Evolutionary conservation across 2,329 filamentous ascomycete species (phyloP).

Genomic region (Colletotrichum sp.): DNA sequence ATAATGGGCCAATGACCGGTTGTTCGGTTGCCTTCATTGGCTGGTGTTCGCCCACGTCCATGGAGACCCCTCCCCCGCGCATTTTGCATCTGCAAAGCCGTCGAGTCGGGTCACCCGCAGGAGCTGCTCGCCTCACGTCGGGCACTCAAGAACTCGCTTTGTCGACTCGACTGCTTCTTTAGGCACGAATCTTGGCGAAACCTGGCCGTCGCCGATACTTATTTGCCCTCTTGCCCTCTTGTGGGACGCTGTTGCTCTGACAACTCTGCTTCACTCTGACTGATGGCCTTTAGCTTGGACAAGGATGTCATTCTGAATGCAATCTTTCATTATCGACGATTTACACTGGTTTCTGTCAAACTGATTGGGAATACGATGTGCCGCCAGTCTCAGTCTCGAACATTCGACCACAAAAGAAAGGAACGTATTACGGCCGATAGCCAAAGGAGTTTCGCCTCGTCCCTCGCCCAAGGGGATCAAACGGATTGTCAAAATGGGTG

Average conservation of each 20-base stretch:
- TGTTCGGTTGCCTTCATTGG: background rate
- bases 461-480: constrained; percentile 12
- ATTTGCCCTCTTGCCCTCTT: background rate
- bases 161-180: background rate
- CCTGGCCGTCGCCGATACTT: background rate
- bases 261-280: background rate
- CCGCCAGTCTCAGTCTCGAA: background rate
- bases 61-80: background rate
- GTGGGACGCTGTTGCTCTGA: background rate
- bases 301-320: background rate
- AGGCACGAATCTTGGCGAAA: background rate
- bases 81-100: background rate
- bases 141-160: background rate
- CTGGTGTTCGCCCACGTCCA: constrained; percentile 13
- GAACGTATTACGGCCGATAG: background rate
- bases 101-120: background rate
- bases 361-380: background rate
- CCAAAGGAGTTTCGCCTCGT: background rate
- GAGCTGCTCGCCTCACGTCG: constrained; percentile 1
- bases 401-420: background rate
- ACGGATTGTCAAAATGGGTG: constrained; percentile 13
- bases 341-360: background rate
- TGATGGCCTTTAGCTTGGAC: background rate
- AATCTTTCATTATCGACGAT: background rate
- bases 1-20: background rate